These are phyloP conservation scores for Aspergillus fumigatiaffinis DNA, from an alignment of 2,329 filamentous ascomycete genomes.

Conservation along the genomic window DNA sequence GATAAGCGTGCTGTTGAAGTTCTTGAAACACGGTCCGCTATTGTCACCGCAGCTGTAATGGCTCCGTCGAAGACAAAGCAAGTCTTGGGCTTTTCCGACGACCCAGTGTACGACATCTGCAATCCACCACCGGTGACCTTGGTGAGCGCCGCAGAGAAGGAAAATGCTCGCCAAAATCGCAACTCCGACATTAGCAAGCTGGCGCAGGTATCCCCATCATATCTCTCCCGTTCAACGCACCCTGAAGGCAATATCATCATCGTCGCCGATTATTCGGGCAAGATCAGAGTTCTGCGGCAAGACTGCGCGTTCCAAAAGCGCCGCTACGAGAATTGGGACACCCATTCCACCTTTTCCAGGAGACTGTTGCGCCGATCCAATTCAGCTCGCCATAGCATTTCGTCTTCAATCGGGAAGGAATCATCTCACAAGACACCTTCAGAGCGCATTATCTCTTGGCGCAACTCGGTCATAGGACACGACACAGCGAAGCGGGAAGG, in stretches of 20 bases:
- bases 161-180: conserved; percentile 14
- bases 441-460: conserved; percentile 85
- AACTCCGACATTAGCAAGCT: conserved; percentile 34
- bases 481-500: conserved; percentile 49
- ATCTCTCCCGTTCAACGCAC: conserved; percentile 72
- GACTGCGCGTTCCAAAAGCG: conserved; percentile 85
- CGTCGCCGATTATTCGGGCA: conserved; percentile 80
- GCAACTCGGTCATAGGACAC: conserved; percentile 62
- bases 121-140: conserved; percentile 89
- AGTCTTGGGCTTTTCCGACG: conserved; percentile 73
- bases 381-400: conserved; percentile 51
- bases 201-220: conserved; percentile 69
- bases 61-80: conserved; percentile 75
- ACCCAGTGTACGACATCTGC: conserved; percentile 94
- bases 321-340: conserved; percentile 71
- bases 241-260: conserved; percentile 83
- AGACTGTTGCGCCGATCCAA: conserved; percentile 56
- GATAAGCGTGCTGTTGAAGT: conserved; percentile 82
- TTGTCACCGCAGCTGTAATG: conserved; percentile 84
- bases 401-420: conserved; percentile 44
- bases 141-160: conserved; percentile 54
- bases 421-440: conserved; percentile 49
- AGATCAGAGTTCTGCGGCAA: conserved; percentile 91
- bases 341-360: conserved; percentile 69
- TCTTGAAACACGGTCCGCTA: conserved; percentile 84